These are phyloP conservation scores for Diaporthe nobilis DNA, from an alignment of 2,329 filamentous ascomycete species.

Conservation along the genomic window DNA sequence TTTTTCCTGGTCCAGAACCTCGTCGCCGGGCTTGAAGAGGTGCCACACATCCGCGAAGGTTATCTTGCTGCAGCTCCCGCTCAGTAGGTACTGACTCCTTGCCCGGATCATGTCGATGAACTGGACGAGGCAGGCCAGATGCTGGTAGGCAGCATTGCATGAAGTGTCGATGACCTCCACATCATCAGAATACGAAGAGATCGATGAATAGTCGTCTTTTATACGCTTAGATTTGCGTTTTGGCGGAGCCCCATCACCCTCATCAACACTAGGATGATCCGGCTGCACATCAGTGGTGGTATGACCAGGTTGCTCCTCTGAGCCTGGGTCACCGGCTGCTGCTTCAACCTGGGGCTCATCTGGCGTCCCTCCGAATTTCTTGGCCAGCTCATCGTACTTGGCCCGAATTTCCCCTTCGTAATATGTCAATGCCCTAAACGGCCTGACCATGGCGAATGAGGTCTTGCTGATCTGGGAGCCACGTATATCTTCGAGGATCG, in stretches of 20 bases:
- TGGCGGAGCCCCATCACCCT: background rate
- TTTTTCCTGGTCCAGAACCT: conserved; percentile 41
- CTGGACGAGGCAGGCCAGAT: conserved; percentile 42
- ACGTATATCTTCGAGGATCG: background rate
- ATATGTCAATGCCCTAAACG: conserved; percentile 37
- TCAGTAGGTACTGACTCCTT: conserved; percentile 39
- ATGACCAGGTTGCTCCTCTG: background rate
- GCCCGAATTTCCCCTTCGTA: conserved; percentile 36
- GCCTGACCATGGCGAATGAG: conserved; percentile 39
- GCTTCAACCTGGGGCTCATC: background rate
- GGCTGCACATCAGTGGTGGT: background rate
- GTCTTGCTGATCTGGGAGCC: background rate
- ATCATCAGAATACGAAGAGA: background rate
- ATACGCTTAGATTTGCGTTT: too few relatives aligned
- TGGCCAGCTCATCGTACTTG: conserved; percentile 6
- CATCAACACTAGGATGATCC: too few relatives aligned
- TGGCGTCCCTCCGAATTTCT: background rate
- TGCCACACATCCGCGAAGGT: conserved; percentile 49
- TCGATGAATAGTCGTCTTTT: background rate
- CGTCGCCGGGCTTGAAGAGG: conserved; percentile 47
- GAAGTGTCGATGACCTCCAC: background rate
- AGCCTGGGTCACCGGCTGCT: background rate
- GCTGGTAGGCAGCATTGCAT: background rate
- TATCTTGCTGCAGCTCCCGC: conserved; percentile 40
- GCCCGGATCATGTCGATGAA: conserved; percentile 43